Conservation (phyloP, 257 asterid genomes). For the Fraxinus quadrangulata region DNA sequence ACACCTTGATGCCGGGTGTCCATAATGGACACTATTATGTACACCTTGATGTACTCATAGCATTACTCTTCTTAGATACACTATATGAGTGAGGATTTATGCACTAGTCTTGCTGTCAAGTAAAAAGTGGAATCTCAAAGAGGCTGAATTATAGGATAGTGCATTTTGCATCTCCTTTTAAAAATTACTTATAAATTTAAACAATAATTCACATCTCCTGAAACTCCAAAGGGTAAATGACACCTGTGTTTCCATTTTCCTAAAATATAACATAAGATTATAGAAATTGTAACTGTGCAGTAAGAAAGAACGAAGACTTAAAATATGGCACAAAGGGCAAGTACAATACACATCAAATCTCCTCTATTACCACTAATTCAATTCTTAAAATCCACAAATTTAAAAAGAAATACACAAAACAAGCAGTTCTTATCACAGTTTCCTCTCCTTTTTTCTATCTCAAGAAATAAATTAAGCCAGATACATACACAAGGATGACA, state of each 20-base stretch:
- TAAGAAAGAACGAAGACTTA: background rate
- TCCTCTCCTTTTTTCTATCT: conserved; percentile 40
- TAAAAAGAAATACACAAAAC: conserved; percentile 31
- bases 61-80: too few species aligned
- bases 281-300: background rate
- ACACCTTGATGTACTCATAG: too few species aligned
- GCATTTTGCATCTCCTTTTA: too few species aligned
- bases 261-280: background rate
- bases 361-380: conserved; percentile 58
- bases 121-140: too few species aligned
- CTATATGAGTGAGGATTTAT: too few species aligned
- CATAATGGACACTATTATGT: too few species aligned
- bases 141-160: too few species aligned
- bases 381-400: conserved; percentile 41
- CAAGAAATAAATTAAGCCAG: conserved; percentile 40
- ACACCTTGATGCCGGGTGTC: too few species aligned
- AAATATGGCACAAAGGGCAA: conserved; percentile 19
- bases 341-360: conserved; percentile 46
- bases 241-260: background rate
- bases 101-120: too few species aligned
- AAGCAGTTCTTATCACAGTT: conserved; percentile 37
- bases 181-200: too few species aligned
- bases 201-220: background rate
- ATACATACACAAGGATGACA: conserved; percentile 54
- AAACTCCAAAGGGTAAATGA: background rate